Percentiles rank a stretch among this genome's conserved stretches.
Conservation (phyloP, 140 eudicot species). For the Oenanthe javanica region DNA sequence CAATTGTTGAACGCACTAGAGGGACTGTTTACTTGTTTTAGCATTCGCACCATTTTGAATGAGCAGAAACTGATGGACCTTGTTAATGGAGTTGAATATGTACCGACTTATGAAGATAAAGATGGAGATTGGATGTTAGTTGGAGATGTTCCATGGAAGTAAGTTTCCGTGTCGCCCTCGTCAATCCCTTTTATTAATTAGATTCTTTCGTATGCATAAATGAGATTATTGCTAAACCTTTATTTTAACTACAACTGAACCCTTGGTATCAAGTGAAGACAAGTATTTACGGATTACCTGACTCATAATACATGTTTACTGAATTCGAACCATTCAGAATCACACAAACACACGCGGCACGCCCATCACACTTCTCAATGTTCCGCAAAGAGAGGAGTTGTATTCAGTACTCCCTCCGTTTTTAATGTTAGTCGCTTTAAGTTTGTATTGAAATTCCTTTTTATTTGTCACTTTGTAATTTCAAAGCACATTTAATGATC, state of each 20-base stretch:
- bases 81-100: slow-evolving; percentile 49
- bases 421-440: no score
- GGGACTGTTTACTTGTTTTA: slow-evolving; percentile 43
- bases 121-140: slow-evolving; percentile 91
- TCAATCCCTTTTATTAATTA: background rate
- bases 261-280: no score
- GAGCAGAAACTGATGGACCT: slow-evolving; percentile 39
- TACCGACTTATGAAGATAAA: slow-evolving; percentile 75
- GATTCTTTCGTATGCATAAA: background rate
- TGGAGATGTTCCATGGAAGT: slow-evolving; percentile 93
- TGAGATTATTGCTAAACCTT: background rate
- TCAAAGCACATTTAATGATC: no score
- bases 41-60: slow-evolving; percentile 36
- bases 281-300: no score
- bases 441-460: no score
- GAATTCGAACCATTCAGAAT: no score
- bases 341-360: no score
- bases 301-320: no score
- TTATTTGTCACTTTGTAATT: no score
- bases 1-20: slow-evolving; percentile 43
- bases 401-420: no score
- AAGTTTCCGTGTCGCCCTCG: slow-evolving; percentile 1
- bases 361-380: background rate
- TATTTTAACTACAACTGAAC: no score
- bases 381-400: background rate